Evolutionary conservation across 1,139 yeast species (phyloP), one percentile per base, ranked within the genome.

Genomic region (Geotrichum restrictum): DNA sequence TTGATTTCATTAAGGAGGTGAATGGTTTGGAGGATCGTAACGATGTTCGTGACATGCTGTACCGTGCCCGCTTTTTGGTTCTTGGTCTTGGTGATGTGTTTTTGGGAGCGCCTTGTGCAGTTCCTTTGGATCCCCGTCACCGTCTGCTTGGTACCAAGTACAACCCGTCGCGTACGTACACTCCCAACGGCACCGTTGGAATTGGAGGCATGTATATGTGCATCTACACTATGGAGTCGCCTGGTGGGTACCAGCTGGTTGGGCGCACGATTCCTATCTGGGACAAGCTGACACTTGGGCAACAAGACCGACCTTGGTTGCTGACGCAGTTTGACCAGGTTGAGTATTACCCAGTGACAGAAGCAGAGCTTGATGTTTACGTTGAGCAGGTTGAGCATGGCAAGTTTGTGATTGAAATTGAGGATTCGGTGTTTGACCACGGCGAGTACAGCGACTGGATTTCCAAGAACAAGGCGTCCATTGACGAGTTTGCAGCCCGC

Each of bases 151-250:
- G 98, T 50, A 80, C 96, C 39, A 93, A 93, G 71, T 93, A 93
- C 72, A 93, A 93, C 65, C 98, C 98, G 29, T 87, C 96, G 16
- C 82, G 98, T 75, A 88, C 97, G 1, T 88, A 78, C 74, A 93
- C 98, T 3, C 96, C 97, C 42, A 88, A 88, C 65, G 98, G 98
- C 62, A 86, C 94, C 37, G 98, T 93, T 59, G 98, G 98, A 65
- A 84, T 93, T 68, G 98, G 98, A 60, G 98, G 98, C 62, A 88
- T 85, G 84, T 93, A 89, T 76, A 89, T 91, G 97, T 91, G 98
- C 75, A 91, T 93, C 62, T 93, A 93, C 71, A 89, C 98, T 44
- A 89, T 91, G 91, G 96, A 91, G 63, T 88, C 96, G 24, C 98
- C 98, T 51, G 98, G 98, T 72, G 98, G 98, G 31, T 93, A 93